Percentiles rank a stretch among this genome's conserved stretches.
Conservation (phyloP, 2,329 filamentous ascomycete genomes). For the Aspergillus phoenicis region DNA sequence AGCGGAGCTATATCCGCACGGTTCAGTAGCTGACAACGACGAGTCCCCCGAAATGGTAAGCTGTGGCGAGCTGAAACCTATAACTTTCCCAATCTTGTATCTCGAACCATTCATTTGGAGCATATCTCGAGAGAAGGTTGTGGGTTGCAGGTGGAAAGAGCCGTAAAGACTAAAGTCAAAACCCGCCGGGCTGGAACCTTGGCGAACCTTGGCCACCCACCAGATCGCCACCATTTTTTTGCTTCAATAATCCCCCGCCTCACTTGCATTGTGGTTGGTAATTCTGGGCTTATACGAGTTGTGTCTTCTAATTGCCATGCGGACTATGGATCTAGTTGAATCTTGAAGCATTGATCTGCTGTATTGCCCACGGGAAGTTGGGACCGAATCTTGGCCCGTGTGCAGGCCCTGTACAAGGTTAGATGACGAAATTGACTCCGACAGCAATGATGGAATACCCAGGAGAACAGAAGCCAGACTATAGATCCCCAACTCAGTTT, state of each 20-base stretch:
- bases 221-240: background rate
- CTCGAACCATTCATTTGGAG: background rate
- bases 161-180: background rate
- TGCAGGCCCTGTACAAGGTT: background rate
- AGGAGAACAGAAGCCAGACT: conserved; percentile 17
- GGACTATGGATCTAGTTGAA: background rate
- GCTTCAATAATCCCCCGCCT: background rate
- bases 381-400: background rate
- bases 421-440: background rate
- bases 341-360: background rate
- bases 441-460: background rate
- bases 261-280: background rate
- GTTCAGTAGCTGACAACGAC: background rate
- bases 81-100: background rate
- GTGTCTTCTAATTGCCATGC: background rate
- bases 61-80: too few species aligned
- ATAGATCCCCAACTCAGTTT: conserved; percentile 15
- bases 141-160: background rate
- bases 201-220: conserved; percentile 7
- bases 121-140: background rate
- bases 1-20: background rate
- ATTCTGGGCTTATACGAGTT: background rate
- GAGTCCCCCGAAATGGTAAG: background rate
- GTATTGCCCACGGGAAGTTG: background rate
- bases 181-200: conserved; percentile 4